phyloP scores from a whole-genome alignment of 2,329 filamentous ascomycete genomes.

The Claviceps maximensis region DNA sequence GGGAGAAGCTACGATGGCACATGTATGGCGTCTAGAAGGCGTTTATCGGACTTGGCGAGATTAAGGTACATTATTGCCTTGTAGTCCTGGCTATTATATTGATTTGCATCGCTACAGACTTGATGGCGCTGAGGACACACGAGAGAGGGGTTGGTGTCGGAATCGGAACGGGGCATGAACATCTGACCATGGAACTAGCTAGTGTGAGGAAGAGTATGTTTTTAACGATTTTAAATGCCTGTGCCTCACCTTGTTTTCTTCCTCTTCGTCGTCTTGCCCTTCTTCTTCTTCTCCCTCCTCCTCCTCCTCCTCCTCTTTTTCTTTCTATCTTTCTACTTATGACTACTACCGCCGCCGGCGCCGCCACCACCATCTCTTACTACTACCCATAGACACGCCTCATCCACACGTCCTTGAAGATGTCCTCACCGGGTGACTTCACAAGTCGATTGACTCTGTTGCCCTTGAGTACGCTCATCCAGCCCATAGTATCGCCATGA shows the following conservation, averaged over 20 bases:
- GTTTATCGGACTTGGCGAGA: not conserved
- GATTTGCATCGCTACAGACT: not conserved
- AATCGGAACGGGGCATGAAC: not conserved
- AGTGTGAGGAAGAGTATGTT: not conserved
- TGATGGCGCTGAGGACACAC: not conserved
- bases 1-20: slow-evolving; percentile 5
- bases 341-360: no score
- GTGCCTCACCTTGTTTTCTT: not conserved
- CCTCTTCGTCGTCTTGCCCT: not conserved
- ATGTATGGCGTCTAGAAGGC: slow-evolving; percentile 8
- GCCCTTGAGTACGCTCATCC: slow-evolving; percentile 60
- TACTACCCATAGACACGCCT: slow-evolving; percentile 45
- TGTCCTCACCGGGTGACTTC: slow-evolving; percentile 50
- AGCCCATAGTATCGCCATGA: slow-evolving; percentile 59
- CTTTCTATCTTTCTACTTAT: no score
- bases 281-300: not conserved
- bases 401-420: slow-evolving; percentile 54
- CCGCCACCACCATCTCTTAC: not conserved
- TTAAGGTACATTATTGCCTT: not conserved
- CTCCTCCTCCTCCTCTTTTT: no score
- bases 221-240: not conserved
- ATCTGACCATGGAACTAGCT: not conserved
- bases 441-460: slow-evolving; percentile 72
- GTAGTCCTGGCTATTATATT: not conserved
- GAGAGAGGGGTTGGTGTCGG: not conserved